Evolutionary conservation across 208 protist genomes (phyloP).

Genomic region (Willaertia magna): DNA sequence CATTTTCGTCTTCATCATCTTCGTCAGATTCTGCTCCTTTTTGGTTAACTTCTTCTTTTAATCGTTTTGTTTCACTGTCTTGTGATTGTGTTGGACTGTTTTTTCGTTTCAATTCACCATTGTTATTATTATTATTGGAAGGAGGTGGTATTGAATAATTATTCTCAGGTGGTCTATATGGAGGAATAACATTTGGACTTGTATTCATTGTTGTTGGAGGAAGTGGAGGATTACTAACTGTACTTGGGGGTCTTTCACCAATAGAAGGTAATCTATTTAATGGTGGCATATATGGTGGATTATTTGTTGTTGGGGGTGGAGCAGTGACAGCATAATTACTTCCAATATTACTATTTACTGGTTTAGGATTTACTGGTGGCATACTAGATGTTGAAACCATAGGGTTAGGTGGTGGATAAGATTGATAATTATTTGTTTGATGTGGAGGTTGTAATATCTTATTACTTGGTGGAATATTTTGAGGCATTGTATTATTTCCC

Average conservation of each 20-base stretch:
- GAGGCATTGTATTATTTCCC: background rate
- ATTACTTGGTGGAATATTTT: background rate
- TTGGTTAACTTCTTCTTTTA: no score
- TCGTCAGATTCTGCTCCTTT: background rate
- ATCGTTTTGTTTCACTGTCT: background rate
- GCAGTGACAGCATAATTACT: background rate
- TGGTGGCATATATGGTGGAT: background rate
- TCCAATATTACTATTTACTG: background rate
- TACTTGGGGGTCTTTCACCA: no score
- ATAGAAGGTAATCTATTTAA: background rate
- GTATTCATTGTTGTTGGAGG: background rate
- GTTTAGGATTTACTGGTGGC: background rate
- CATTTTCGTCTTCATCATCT: slow-evolving; percentile 2
- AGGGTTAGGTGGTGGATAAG: background rate
- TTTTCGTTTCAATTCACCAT: background rate
- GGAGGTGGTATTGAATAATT: background rate
- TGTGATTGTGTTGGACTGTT: no score
- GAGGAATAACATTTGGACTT: background rate
- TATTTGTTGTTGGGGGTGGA: background rate
- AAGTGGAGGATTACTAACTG: background rate
- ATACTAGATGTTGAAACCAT: background rate
- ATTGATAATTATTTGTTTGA: no score
- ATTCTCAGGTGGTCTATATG: background rate
- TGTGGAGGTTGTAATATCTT: background rate
- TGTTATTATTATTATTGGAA: no score